Percentiles rank a stretch among this genome's conserved stretches.
Conservation (phyloP, 1,139 yeast genomes). For the Spathaspora jeffriesii region DNA sequence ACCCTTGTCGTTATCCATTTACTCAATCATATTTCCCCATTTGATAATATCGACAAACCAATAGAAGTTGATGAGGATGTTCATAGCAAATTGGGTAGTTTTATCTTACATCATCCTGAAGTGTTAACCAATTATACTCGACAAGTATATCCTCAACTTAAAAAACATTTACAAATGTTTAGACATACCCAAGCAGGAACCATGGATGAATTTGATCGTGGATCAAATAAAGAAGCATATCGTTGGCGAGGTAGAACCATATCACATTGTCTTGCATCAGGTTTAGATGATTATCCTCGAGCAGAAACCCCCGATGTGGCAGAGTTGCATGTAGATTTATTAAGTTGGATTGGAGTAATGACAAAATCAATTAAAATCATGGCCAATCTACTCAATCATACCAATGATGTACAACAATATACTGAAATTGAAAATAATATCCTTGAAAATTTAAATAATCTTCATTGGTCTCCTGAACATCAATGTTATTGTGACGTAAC, state of each 20-base stretch:
- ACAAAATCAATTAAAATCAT: slow-evolving; percentile 76
- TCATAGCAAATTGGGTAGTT: slow-evolving; percentile 40
- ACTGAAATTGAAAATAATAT: slow-evolving; percentile 56
- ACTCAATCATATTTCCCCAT: slow-evolving; percentile 37
- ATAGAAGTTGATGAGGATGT: slow-evolving; percentile 15
- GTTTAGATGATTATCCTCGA: slow-evolving; percentile 95
- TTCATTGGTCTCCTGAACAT: slow-evolving; percentile 78
- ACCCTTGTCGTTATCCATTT: slow-evolving; percentile 77
- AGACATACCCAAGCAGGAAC: slow-evolving; percentile 79
- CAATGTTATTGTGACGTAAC: slow-evolving; percentile 84
- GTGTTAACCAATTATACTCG: slow-evolving; percentile 61
- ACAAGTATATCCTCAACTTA: slow-evolving; percentile 72
- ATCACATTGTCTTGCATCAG: slow-evolving; percentile 88
- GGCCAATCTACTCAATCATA: slow-evolving; percentile 62
- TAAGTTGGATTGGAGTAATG: slow-evolving; percentile 95
- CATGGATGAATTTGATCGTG: slow-evolving; percentile 70
- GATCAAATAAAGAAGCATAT: slow-evolving; percentile 64
- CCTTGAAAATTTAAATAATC: slow-evolving; percentile 58
- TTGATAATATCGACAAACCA: slow-evolving; percentile 25
- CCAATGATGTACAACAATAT: slow-evolving; percentile 58
- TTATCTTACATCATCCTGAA: slow-evolving; percentile 61
- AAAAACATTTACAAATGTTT: slow-evolving; percentile 84
- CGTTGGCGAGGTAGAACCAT: slow-evolving; percentile 94
- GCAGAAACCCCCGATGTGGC: slow-evolving; percentile 80
- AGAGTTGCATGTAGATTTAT: slow-evolving; percentile 86